Conservation (phyloP, 2,329 filamentous ascomycete species). For the Fusarium metavorans region DNA sequence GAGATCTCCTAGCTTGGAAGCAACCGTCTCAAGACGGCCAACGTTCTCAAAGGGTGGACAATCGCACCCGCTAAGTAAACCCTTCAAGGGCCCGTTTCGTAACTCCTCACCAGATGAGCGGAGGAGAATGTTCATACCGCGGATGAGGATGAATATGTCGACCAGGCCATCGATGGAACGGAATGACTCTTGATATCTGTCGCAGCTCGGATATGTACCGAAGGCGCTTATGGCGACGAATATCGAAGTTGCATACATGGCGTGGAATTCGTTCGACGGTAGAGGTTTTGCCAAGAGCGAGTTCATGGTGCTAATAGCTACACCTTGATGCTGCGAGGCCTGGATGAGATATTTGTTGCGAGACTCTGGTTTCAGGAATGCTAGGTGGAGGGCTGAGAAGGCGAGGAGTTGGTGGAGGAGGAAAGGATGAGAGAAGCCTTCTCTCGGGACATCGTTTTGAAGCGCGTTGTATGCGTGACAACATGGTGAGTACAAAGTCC, state of each 20-base stretch:
- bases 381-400: conserved; percentile 23
- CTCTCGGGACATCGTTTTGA: conserved; percentile 11
- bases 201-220: conserved; percentile 15
- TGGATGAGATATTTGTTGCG: conserved; percentile 17
- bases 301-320: conserved; percentile 17
- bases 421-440: conserved; percentile 6
- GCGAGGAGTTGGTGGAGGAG: conserved; percentile 24
- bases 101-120: conserved; percentile 2
- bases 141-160: conserved; percentile 21
- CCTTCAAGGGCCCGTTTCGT: conserved; percentile 4
- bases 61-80: neutral
- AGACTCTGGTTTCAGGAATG: conserved; percentile 5
- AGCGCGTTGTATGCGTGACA: neutral
- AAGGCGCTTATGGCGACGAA: conserved; percentile 24
- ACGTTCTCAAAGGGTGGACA: neutral
- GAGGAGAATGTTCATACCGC: conserved; percentile 10
- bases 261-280: conserved; percentile 1
- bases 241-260: conserved; percentile 26
- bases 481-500: conserved; percentile 9
- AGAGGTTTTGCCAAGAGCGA: neutral
- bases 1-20: neutral
- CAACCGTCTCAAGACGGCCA: neutral
- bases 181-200: conserved; percentile 5
- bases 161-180: conserved; percentile 4
- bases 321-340: conserved; percentile 23